Base-by-base conservation (phyloP, 1,139 yeast species). In the Candida sp. region DNA sequence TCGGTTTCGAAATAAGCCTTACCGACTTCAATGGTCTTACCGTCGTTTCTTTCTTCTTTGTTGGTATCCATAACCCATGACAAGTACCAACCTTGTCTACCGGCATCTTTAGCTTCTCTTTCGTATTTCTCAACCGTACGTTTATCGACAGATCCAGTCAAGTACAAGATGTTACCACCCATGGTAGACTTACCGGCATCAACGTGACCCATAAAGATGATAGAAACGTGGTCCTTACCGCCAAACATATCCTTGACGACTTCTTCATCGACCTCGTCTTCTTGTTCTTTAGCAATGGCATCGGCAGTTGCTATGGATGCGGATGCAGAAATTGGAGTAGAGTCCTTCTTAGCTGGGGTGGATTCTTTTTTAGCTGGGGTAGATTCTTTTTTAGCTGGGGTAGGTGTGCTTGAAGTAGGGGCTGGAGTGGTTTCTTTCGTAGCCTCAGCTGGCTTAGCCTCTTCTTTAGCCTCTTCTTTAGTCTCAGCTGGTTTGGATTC, bases 21-120 rank as follows among this genome's bases (percentile, higher is more conserved):
- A 67, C 99, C 99, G 58, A 94, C 98, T 76, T 94, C 99, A 64
- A 94, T 96, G 60, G 99, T 94, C 78, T 94, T 96, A 80, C 99
- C 99, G 72, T 94, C 97, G 64, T 82, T 90, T 80, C 99, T 90
- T 78, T 94, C 99, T 76, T 94, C 99, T 75, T 92, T 92, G 78
- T 96, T 94, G 63, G 98, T 93, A 73, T 94, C 99, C 97, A 94
- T 93, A 63, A 96, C 96, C 99, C 99, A 94, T 9, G 98, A 93
- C 65, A 94, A 80, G 70, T 94, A 94, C 99, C 99, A 94, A 73
- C 98, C 98, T 78, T 93, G 98, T 79, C 98, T 90, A 71, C 99
- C 98, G 44, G 98, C 98, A 63, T 94, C 99, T 73, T 91, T 93
- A 57, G 99, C 99, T 73, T 94, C 99, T 72, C 94, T 86, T 77